Conservation (phyloP, 108 stramenopile genomes). For the Pelagomonas calceolata region DNA sequence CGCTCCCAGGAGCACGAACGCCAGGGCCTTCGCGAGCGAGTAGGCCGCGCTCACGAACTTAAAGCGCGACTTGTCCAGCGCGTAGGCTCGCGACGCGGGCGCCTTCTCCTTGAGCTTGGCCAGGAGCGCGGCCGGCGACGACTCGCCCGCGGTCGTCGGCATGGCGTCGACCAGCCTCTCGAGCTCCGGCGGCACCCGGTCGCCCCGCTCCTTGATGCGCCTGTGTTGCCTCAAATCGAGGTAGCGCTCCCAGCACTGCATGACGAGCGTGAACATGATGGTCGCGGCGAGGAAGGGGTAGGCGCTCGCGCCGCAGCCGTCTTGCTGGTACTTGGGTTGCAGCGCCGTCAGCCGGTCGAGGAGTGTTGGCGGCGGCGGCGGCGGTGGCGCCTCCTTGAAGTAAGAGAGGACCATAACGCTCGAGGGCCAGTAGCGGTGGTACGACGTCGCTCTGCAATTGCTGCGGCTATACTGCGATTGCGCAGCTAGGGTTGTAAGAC, state of each 20-base stretch:
- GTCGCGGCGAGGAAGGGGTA: background rate
- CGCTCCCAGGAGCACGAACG: constrained; percentile 61
- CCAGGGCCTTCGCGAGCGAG: constrained; percentile 49
- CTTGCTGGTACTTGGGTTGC: no score
- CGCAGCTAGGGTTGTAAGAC: no score
- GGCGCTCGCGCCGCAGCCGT: no score
- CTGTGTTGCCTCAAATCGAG: background rate
- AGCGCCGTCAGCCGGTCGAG: no score
- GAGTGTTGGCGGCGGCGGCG: no score
- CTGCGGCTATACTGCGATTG: no score
- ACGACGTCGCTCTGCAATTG: no score
- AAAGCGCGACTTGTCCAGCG: constrained; percentile 76
- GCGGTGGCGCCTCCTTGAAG: no score
- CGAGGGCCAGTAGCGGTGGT: no score
- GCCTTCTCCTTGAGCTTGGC: constrained; percentile 73
- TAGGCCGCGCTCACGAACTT: constrained; percentile 62
- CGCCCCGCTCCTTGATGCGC: background rate
- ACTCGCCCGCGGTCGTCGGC: background rate
- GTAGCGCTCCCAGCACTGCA: background rate
- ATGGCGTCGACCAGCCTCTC: background rate
- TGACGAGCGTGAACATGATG: background rate
- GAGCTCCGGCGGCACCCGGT: constrained; percentile 3
- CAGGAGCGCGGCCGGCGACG: constrained; percentile 34
- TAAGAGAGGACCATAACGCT: no score
- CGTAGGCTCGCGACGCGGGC: constrained; percentile 63